Base-by-base conservation (phyloP, 129 eudicot species). In the Chrysanthemum makinoi region DNA sequence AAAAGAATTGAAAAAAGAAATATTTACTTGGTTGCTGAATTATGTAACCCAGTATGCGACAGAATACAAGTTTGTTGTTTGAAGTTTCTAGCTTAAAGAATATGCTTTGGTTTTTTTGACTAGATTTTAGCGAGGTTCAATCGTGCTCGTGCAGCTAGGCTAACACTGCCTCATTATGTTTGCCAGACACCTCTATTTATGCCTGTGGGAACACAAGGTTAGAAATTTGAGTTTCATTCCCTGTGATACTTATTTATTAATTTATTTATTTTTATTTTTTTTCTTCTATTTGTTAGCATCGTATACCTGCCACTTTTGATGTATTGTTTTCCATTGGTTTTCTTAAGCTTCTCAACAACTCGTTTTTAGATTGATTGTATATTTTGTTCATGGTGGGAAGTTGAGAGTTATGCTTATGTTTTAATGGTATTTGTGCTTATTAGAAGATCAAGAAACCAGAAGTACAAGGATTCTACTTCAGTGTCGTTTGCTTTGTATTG, bases 151-250 rank as follows among this genome's bases (percentile, higher is more conserved):
- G 96, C 98, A 48, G 98, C 98, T 49, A 70, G 77, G 47, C 86
- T 93, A 14, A 84, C 83, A 35, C 98, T 93, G 62, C 98, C 96
- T 24, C 98, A 93, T 81, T 84, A 76, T 81, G 56, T 69, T 63
- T 83, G 88, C 69, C 89, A 85, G 70, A 93, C 98, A 15, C 98
- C 98, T 78, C 82, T 93, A 30, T 93, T 93, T 76, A 93, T 93
- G 98, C 98, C 98, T 0, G 98, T 93, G 6, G 98, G 98, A 52
- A 93, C 98, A 33, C 95, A 93, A 87, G 98, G 98, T 93, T 44
- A 74, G 78, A 14, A 48, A 5, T 72, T 55, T 63, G 0, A 28
- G 20, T 72, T 68, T 57, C 43, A 26, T 60, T 68, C 52, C 16
- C 2, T 51, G 57, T 50, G 69, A 59, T 70, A 24, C 46, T 35